phyloP scores from a whole-genome alignment of 1,284 basidiomycete species.

The Tilletia indica region DNA sequence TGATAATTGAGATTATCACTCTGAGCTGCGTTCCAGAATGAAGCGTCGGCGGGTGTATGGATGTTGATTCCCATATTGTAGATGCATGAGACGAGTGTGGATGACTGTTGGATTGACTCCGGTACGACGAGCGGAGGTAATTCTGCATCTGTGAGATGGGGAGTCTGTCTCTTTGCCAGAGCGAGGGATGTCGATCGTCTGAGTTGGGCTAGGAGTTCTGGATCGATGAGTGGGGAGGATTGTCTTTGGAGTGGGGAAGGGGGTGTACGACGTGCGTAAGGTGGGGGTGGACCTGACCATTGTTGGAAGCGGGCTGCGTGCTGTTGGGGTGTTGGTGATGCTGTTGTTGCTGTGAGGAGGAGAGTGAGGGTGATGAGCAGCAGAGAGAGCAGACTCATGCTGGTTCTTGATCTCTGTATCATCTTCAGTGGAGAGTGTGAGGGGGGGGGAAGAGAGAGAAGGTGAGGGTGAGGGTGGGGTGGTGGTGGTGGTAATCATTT shows the following conservation, averaged over 20 bases:
- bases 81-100: neutral
- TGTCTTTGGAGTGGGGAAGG: neutral
- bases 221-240: neutral
- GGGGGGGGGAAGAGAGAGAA: neutral
- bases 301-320: slow-evolving; percentile 4
- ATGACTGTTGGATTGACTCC: neutral
- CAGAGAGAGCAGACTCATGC: neutral
- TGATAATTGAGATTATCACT: slow-evolving; percentile 56
- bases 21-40: slow-evolving; percentile 31
- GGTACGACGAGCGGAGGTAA: neutral
- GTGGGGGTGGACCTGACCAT: neutral
- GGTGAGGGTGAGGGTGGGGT: neutral
- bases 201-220: neutral
- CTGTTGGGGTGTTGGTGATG: neutral
- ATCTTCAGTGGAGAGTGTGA: neutral
- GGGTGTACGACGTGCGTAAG: neutral
- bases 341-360: neutral
- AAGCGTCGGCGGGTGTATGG: neutral
- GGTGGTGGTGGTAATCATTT: neutral
- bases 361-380: neutral
- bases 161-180: neutral
- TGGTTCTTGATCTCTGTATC: neutral
- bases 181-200: neutral
- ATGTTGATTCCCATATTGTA: slow-evolving; percentile 11
- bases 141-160: neutral